These are phyloP conservation scores for Penicillium sclerotiorum DNA, from an alignment of 2,329 filamentous ascomycete species.

Conservation along the genomic window DNA sequence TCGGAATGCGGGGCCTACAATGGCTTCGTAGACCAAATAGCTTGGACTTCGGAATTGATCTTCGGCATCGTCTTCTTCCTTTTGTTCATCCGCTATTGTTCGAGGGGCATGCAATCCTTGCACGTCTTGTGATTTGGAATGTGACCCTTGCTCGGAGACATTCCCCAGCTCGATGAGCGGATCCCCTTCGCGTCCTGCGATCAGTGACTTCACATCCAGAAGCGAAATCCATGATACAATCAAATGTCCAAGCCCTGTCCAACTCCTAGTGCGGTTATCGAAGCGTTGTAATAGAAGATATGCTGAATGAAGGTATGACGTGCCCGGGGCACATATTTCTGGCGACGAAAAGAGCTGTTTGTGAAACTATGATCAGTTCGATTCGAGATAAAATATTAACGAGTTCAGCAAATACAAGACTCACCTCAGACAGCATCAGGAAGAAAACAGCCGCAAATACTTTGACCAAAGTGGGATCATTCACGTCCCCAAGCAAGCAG, in stretches of 20 bases:
- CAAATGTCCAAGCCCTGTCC: constrained; percentile 32
- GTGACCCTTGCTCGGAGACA: constrained; percentile 16
- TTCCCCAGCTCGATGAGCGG: constrained; percentile 33
- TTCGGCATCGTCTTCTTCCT: constrained; percentile 18
- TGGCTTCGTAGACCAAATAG: constrained; percentile 35
- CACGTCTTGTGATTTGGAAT: constrained; percentile 1
- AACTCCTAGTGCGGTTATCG: constrained; percentile 27
- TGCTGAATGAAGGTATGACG: constrained; percentile 35
- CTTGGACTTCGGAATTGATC: constrained; percentile 27
- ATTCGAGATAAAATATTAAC: not conserved
- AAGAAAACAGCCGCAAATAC: constrained; percentile 35
- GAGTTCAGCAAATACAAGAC: not conserved
- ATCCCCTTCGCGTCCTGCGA: constrained; percentile 40
- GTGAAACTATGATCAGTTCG: not conserved
- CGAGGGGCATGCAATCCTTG: not conserved
- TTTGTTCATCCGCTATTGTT: constrained; percentile 3
- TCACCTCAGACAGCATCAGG: constrained; percentile 41
- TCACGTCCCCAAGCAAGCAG: constrained; percentile 29
- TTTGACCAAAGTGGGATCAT: constrained; percentile 26
- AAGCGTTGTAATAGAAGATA: constrained; percentile 35
- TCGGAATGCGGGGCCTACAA: constrained; percentile 35
- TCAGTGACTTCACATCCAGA: constrained; percentile 39
- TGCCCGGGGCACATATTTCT: constrained; percentile 29
- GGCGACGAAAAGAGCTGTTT: constrained; percentile 31
- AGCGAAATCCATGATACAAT: constrained; percentile 38